Conservation (phyloP, 768 basidiomycete genomes). For the Leucocoprinus sp. region DNA sequence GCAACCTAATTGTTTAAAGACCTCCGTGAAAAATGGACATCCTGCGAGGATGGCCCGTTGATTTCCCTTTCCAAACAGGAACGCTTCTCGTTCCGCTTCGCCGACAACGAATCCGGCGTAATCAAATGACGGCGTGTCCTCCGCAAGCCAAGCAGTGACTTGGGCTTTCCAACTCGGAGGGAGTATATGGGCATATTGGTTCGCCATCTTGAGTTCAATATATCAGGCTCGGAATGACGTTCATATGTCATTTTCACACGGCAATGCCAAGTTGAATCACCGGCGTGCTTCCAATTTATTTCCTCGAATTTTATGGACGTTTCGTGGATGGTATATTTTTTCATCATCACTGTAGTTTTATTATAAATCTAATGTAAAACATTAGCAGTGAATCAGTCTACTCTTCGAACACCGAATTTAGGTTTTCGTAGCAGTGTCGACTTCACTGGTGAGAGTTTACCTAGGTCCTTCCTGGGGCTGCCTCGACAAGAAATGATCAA, state of each 20-base stretch:
- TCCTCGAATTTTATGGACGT: slow-evolving; percentile 35
- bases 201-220: background rate
- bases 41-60: slow-evolving; percentile 79
- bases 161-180: slow-evolving; percentile 90
- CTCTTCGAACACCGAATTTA: too few species aligned
- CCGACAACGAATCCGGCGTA: slow-evolving; percentile 96
- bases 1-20: slow-evolving; percentile 86
- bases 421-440: too few species aligned
- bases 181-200: slow-evolving; percentile 56
- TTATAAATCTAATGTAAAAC: slow-evolving; percentile 30
- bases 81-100: slow-evolving; percentile 78
- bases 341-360: background rate
- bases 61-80: slow-evolving; percentile 84
- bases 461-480: slow-evolving; percentile 43
- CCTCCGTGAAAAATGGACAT: slow-evolving; percentile 90
- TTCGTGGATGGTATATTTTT: slow-evolving; percentile 25
- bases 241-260: too few species aligned
- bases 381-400: too few species aligned
- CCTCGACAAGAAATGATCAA: slow-evolving; percentile 36
- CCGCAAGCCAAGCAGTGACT: slow-evolving; percentile 75
- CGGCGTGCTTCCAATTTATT: slow-evolving; percentile 42
- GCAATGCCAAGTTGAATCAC: too few species aligned
- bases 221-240: background rate
- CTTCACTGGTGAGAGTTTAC: too few species aligned
- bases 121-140: slow-evolving; percentile 95